phyloP scores from a whole-genome alignment of 306 rosid species.

The Parietaria judaica region DNA sequence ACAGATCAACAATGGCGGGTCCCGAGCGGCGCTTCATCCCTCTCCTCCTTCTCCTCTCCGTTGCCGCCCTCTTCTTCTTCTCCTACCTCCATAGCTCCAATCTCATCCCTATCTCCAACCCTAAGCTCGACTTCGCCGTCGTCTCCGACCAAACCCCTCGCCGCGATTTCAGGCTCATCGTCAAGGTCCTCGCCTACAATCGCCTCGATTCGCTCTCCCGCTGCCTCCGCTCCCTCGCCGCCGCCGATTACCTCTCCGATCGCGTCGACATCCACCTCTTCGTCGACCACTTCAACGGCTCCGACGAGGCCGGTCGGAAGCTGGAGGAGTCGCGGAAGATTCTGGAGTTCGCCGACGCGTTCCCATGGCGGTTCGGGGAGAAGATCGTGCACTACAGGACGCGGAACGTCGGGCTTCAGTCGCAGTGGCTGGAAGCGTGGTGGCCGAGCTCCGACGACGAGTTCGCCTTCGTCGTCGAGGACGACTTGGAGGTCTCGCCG shows the following conservation, averaged over 20 bases:
- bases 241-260: conserved; percentile 76
- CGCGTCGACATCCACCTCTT: conserved; percentile 63
- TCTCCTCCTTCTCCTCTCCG: conserved; percentile 36
- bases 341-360: conserved; percentile 52
- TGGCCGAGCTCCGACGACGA: conserved; percentile 81
- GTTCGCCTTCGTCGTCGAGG: conserved; percentile 79
- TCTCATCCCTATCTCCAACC: conserved; percentile 14
- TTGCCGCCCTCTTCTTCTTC: conserved; percentile 33
- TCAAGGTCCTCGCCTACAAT: conserved; percentile 74
- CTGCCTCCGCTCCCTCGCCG: conserved; percentile 77
- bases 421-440: conserved; percentile 99
- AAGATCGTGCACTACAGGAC: conserved; percentile 75
- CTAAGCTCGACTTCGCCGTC: conserved; percentile 31
- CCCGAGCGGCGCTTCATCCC: conserved; percentile 58
- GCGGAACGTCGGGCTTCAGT: conserved; percentile 69
- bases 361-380: conserved; percentile 74
- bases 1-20: conserved; percentile 46
- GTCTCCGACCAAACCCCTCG: conserved; percentile 18
- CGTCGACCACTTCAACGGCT: conserved; percentile 56
- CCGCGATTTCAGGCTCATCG: conserved; percentile 42
- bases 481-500: conserved; percentile 84
- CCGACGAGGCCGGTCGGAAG: conserved; percentile 24
- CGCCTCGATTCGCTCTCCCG: conserved; percentile 70
- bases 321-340: conserved; percentile 49
- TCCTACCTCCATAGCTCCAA: conserved; percentile 27